Percentiles rank a stretch among this genome's conserved stretches.
Conservation (phyloP, 2,329 filamentous ascomycete species). For the Xylaria sp. region DNA sequence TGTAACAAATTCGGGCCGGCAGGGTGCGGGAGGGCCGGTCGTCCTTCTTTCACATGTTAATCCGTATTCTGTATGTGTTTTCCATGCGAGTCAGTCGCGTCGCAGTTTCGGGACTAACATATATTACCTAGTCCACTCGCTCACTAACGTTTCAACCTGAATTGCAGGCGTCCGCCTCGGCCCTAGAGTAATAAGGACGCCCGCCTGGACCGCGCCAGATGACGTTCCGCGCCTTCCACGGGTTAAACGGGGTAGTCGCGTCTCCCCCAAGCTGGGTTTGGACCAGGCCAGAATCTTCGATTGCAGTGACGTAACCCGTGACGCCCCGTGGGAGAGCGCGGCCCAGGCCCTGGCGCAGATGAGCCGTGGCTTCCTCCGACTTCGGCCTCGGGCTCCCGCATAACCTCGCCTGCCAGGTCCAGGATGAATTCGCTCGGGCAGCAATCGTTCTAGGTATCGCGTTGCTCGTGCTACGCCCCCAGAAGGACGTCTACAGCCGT, state of each 20-base stretch:
- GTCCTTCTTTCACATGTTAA: not conserved
- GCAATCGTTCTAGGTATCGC: constrained; percentile 62
- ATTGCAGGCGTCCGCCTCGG: constrained; percentile 69
- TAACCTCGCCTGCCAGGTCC: constrained; percentile 36
- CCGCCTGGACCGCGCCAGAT: constrained; percentile 75
- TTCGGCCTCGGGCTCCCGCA: constrained; percentile 44
- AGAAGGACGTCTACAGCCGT: constrained; percentile 54
- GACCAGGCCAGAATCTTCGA: constrained; percentile 47
- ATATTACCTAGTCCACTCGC: not conserved
- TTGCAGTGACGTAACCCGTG: constrained; percentile 82
- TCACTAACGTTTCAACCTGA: not conserved
- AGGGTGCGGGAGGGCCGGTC: constrained; percentile 53
- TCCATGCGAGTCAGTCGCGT: not conserved
- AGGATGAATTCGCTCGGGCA: constrained; percentile 63
- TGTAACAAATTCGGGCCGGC: constrained; percentile 43
- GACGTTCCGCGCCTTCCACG: constrained; percentile 74
- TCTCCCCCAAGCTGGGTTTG: constrained; percentile 63
- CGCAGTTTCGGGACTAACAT: not conserved
- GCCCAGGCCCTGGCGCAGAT: constrained; percentile 73
- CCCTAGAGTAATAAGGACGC: constrained; percentile 71
- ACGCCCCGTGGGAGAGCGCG: constrained; percentile 74
- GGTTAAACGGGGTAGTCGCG: constrained; percentile 58
- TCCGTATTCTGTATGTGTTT: not conserved
- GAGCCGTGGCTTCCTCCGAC: constrained; percentile 69
- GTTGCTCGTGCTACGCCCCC: constrained; percentile 62